phyloP scores from a whole-genome alignment of 768 basidiomycete genomes.

The Mycena filopes region DNA sequence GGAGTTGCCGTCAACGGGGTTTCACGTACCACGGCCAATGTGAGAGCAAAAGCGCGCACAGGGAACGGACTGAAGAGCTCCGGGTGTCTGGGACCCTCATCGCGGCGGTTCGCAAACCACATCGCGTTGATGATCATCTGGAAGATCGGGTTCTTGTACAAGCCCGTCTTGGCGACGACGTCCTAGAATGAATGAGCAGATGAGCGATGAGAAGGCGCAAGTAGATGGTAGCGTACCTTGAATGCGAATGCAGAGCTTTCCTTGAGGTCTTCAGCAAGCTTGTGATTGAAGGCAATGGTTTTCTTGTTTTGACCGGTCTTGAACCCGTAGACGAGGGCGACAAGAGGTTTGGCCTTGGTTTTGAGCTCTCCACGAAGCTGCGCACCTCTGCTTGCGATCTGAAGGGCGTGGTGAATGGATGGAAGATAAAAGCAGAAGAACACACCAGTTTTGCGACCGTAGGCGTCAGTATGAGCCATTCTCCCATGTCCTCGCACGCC shows the following conservation, averaged over 20 bases:
- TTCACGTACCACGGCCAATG: background rate
- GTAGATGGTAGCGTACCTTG: no score
- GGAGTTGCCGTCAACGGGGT: background rate
- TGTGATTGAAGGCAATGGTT: no score
- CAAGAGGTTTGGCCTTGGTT: no score
- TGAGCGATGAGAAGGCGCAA: no score
- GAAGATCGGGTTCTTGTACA: slow-evolving; percentile 31
- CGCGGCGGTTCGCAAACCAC: slow-evolving; percentile 11
- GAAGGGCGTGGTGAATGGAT: background rate
- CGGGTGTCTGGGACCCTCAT: background rate
- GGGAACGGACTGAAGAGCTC: background rate
- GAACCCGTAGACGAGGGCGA: no score
- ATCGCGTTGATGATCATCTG: slow-evolving; percentile 35
- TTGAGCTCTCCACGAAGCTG: no score
- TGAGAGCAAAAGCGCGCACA: background rate
- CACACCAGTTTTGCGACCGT: slow-evolving; percentile 25
- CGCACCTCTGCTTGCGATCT: slow-evolving; percentile 31
- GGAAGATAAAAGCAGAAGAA: background rate
- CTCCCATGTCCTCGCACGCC: slow-evolving; percentile 3
- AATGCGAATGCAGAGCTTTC: no score
- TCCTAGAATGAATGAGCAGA: background rate
- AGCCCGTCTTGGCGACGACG: slow-evolving; percentile 20
- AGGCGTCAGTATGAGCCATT: background rate
- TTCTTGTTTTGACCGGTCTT: no score
- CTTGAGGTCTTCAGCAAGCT: no score